Conservation (phyloP, 75 land plant genomes). For the Selaginella tamariscina region DNA sequence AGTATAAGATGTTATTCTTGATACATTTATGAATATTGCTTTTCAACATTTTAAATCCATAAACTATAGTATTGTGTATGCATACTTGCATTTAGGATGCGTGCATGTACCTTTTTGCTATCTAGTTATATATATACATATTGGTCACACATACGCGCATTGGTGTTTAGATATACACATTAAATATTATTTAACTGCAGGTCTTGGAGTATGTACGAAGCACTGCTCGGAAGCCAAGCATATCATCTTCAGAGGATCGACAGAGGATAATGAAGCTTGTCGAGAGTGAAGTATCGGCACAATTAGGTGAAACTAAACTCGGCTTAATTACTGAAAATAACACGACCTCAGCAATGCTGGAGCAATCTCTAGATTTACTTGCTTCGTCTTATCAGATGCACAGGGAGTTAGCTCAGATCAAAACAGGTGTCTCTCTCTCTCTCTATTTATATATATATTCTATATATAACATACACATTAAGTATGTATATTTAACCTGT, state of each 20-base stretch:
- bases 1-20: no score
- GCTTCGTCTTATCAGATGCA: slow-evolving; percentile 30
- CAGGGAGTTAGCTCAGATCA: background rate
- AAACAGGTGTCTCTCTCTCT: background rate
- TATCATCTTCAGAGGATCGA: slow-evolving; percentile 12
- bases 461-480: no score
- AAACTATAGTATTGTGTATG: no score
- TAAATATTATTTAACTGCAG: slow-evolving; percentile 13
- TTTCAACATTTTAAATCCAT: background rate
- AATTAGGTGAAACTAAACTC: slow-evolving; percentile 24
- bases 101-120: no score
- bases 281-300: slow-evolving; percentile 22
- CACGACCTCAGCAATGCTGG: slow-evolving; percentile 13
- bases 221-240: slow-evolving; percentile 7
- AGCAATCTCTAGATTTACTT: slow-evolving; percentile 17
- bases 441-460: no score
- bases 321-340: slow-evolving; percentile 10
- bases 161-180: no score
- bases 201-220: slow-evolving; percentile 18
- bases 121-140: no score
- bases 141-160: no score
- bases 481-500: no score
- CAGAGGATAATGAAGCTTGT: slow-evolving; percentile 22
- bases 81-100: no score
- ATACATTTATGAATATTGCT: background rate